These are phyloP conservation scores for Phaeosphaeriaceae sp. DNA, from an alignment of 2,329 filamentous ascomycete genomes.

Conservation along the genomic window DNA sequence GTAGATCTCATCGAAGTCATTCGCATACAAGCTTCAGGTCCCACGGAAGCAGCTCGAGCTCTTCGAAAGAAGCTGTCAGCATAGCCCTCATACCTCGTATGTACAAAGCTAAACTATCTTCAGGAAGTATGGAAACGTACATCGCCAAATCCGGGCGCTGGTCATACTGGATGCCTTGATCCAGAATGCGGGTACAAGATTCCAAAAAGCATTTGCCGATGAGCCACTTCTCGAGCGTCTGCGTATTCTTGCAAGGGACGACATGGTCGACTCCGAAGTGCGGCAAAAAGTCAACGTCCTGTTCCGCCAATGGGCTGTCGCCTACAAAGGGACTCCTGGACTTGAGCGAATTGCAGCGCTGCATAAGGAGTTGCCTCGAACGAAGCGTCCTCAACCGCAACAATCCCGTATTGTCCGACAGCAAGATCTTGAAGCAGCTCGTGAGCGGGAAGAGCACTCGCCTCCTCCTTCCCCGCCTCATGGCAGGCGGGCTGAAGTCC, in stretches of 20 bases:
- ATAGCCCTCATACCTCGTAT: background rate
- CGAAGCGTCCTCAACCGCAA: constrained; percentile 69
- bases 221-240: constrained; percentile 91
- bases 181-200: constrained; percentile 87
- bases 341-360: constrained; percentile 81
- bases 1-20: constrained; percentile 95
- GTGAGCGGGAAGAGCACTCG: constrained; percentile 56
- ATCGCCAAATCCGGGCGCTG: constrained; percentile 87
- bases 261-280: constrained; percentile 85
- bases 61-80: constrained; percentile 90
- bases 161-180: constrained; percentile 91
- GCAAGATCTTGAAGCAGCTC: constrained; percentile 74
- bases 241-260: constrained; percentile 83
- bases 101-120: constrained; percentile 18
- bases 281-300: constrained; percentile 85
- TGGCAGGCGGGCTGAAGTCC: constrained; percentile 31
- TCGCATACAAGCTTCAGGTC: constrained; percentile 84
- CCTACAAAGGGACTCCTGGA: constrained; percentile 81
- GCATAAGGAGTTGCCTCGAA: constrained; percentile 72
- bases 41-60: constrained; percentile 87
- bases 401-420: constrained; percentile 84
- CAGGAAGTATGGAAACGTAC: constrained; percentile 92
- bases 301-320: constrained; percentile 83
- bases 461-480: constrained; percentile 41
- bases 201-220: constrained; percentile 87